Base-by-base conservation (phyloP, 495 filamentous ascomycete genomes). In the Aspergillus carlsbadensis region DNA sequence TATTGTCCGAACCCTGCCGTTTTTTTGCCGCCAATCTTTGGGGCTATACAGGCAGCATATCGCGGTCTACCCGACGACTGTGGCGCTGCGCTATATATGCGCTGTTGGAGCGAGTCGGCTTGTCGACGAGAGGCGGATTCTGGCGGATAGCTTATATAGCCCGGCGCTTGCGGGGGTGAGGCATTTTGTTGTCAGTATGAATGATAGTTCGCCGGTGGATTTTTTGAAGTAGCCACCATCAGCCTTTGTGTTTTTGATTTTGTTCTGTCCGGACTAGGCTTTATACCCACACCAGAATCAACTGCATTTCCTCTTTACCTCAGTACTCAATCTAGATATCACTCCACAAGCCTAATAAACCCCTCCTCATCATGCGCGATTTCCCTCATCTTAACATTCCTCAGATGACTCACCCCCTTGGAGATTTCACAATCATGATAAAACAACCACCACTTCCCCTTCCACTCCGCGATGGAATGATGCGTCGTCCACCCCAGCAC, bases 401-500 rank as follows among this genome's bases (percentile, higher is more conserved):
- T 69, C 67, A 90, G 60, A 71, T 90, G 87, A 62, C 84, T 80
- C 37, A 85, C 79, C 2, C 85, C 86, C 7, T 68, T 61, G 18
- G 80, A 84, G 21, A 88, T 63, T 65, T 81, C 78, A 60, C 83
- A 82, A 72, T 91, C 87, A 64, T 90, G 87, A 69, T 89, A 83
- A 63, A 90, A 90, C 52, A 91, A 60, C 67, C 78, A 89, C 87
- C 86, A 89, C 50, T 77, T 76, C 5, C 78, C 85, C 70, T 80
- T 60, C 62, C 84, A 88, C 76, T 90, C 86, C 24, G 82, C 84
- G 61, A 91, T 85, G n/a, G 82, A 86, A 70, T 89, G 87, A 73
- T 90, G 87, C 52, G 87, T 91, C 42, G 87, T 91, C 87, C 87
- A 91, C 5, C 87, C 87, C 3, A 86, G 62, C 56, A 90, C 87